phyloP scores from a whole-genome alignment of 495 filamentous ascomycete genomes.

The Viridothelium virens region DNA sequence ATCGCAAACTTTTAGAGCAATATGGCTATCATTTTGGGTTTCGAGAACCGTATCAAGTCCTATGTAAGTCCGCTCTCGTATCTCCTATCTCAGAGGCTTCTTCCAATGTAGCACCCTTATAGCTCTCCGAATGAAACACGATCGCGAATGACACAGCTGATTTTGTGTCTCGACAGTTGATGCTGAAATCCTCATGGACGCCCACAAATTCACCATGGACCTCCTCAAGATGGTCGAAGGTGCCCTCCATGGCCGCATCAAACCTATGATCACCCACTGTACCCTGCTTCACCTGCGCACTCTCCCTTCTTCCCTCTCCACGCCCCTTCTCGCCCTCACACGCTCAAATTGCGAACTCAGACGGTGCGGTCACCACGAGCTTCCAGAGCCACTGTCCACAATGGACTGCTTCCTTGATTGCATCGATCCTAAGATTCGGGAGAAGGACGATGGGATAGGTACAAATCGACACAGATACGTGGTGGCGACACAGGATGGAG shows the following conservation, averaged over 20 bases:
- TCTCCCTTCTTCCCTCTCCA: conserved; percentile 14
- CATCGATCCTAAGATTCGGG: conserved; percentile 58
- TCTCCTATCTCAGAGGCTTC: not conserved
- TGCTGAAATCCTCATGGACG: conserved; percentile 67
- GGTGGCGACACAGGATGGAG: conserved; percentile 65
- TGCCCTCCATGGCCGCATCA: conserved; percentile 71
- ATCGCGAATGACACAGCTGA: not conserved
- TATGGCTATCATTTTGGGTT: conserved; percentile 79
- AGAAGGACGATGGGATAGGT: conserved; percentile 31
- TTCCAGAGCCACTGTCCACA: conserved; percentile 66
- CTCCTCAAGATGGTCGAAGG: conserved; percentile 61
- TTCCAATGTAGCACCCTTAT: too few relatives aligned
- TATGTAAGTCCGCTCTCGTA: conserved; percentile 30
- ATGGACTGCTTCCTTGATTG: conserved; percentile 70
- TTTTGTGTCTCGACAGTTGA: conserved; percentile 46
- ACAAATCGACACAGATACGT: conserved; percentile 89
- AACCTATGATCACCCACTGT: conserved; percentile 54
- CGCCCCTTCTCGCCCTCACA: not conserved
- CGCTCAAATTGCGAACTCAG: conserved; percentile 52
- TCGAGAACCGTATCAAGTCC: conserved; percentile 87
- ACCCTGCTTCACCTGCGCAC: conserved; percentile 64
- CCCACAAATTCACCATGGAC: conserved; percentile 72
- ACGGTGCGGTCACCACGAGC: conserved; percentile 80
- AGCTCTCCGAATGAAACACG: too few relatives aligned
- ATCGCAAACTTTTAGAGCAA: conserved; percentile 91